Percentiles rank a stretch among this genome's conserved stretches.
Evolutionary conservation across 1,284 basidiomycete species (phyloP).

Genomic region (Fomitopsis palustris): DNA sequence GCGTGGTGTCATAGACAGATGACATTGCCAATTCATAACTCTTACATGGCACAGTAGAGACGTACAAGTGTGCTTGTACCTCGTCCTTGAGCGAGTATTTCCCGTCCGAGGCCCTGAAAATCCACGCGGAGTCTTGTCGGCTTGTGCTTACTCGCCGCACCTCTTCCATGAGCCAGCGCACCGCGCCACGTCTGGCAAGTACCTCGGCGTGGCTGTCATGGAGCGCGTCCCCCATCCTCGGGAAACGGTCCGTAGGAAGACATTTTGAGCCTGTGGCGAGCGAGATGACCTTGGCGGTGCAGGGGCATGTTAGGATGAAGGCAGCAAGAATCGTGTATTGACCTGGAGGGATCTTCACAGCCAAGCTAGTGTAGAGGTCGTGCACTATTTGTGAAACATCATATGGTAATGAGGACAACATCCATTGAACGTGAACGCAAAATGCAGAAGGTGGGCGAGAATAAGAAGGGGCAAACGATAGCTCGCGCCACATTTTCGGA

Average conservation of each 20-base stretch:
- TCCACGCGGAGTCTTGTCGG: constrained; percentile 36
- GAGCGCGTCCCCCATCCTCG: constrained; percentile 73
- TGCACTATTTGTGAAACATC: constrained; percentile 31
- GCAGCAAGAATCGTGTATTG: constrained; percentile 64
- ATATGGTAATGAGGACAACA: constrained; percentile 19
- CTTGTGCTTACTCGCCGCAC: constrained; percentile 34
- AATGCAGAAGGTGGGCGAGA: not conserved
- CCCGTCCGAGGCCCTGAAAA: constrained; percentile 33
- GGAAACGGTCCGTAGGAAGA: constrained; percentile 63
- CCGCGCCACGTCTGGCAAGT: constrained; percentile 74
- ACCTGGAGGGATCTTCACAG: constrained; percentile 43
- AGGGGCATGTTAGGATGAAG: constrained; percentile 40
- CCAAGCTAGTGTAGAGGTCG: constrained; percentile 40
- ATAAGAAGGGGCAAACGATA: no score
- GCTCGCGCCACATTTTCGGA: no score
- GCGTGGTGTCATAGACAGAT: constrained; percentile 5
- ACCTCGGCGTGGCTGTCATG: constrained; percentile 94
- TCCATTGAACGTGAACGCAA: constrained; percentile 6
- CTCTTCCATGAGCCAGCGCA: constrained; percentile 82
- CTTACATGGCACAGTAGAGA: constrained; percentile 89
- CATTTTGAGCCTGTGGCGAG: constrained; percentile 88
- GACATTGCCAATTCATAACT: constrained; percentile 10
- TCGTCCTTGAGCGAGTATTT: constrained; percentile 48
- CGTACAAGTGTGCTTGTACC: constrained; percentile 67
- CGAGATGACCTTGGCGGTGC: constrained; percentile 52